These are phyloP conservation scores for Loxodes magnus DNA, from an alignment of 73 alveolate species.

Conservation along the genomic window DNA sequence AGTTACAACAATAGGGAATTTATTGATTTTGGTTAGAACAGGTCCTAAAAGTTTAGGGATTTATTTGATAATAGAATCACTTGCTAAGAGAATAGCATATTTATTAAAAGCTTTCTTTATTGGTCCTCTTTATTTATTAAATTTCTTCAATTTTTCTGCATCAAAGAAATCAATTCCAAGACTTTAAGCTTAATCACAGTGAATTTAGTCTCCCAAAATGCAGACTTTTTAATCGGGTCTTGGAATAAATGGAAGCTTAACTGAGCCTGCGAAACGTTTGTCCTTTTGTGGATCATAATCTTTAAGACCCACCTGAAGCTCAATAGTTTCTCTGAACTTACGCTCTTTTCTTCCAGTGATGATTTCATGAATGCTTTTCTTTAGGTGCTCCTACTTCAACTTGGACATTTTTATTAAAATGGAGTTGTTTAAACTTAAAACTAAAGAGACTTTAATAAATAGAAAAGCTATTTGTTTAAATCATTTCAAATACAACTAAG, in stretches of 20 bases:
- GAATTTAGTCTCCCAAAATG: constrained; percentile 97
- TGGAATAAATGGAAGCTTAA: constrained; percentile 95
- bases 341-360: constrained; percentile 75
- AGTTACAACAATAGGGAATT: constrained; percentile 95
- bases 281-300: constrained; percentile 99
- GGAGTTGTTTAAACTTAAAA: too few species aligned
- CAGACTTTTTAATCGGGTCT: constrained; percentile 96
- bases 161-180: constrained; percentile 77
- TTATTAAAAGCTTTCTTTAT: constrained; percentile 96
- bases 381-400: constrained; percentile 36
- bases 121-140: constrained; percentile 92
- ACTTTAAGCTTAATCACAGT: constrained; percentile 94
- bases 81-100: constrained; percentile 83
- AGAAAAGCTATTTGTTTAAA: too few species aligned
- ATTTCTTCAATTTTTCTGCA: constrained; percentile 86
- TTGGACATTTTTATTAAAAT: too few species aligned
- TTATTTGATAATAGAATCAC: constrained; percentile 89
- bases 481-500: too few species aligned
- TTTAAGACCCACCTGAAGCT: constrained; percentile 97
- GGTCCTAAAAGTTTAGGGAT: constrained; percentile 97
- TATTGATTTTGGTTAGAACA: constrained; percentile 84
- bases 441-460: too few species aligned
- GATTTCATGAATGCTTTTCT: constrained; percentile 45
- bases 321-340: constrained; percentile 94
- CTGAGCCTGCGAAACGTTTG: constrained; percentile 99